Evolutionary conservation across 257 asterid genomes (phyloP), one percentile per base, ranked within the genome.

Genomic region (Nemophila menziesii): DNA sequence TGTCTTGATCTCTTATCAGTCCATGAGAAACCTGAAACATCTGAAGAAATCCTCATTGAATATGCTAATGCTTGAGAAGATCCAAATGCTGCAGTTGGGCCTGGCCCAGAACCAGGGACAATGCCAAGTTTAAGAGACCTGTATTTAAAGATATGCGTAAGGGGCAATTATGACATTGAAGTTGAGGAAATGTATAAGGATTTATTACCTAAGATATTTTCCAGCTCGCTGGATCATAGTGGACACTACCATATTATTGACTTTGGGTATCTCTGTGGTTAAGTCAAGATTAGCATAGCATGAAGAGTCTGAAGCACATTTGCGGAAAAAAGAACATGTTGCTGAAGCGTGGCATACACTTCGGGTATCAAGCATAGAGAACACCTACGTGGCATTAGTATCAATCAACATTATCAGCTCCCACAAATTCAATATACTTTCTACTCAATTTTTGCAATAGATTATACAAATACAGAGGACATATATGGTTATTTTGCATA

Each of bases 111-210:
- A 9, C 70, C 58, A 55, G 89, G 78, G 20, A 74, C 65, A 51
- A 72, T 50, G 38, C 96, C 96, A 51, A 86, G 94, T 48, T 72
- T 86, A 39, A 86, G 78, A 57, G 92, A 86, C 73, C 94, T 86
- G 58, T 18, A 51, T 38, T 38, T 13, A 21, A 15, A 54, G 43
- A 49, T 18, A 12, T 40, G 44, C n/a, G 3, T 40, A 17, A 40
- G 44, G 16, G 46, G 20, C 2, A 23, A 34, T 20, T 5, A 33
- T 24, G 15, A 42, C 18, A 43, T 16, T 8, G 19, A 24, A 18
- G 11, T 26, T 29, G 11, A 22, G 37, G 16, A 26, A 14, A 18
- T 2, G 4, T 26, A 22, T 39, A 11, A 21, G 39, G 48, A 45
- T 41, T 8, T 53, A 75, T 55, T 67, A 86, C 96, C 57, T 55